These are phyloP conservation scores for Amylocystis lapponica DNA, from an alignment of 768 basidiomycete genomes.

Conservation along the genomic window DNA sequence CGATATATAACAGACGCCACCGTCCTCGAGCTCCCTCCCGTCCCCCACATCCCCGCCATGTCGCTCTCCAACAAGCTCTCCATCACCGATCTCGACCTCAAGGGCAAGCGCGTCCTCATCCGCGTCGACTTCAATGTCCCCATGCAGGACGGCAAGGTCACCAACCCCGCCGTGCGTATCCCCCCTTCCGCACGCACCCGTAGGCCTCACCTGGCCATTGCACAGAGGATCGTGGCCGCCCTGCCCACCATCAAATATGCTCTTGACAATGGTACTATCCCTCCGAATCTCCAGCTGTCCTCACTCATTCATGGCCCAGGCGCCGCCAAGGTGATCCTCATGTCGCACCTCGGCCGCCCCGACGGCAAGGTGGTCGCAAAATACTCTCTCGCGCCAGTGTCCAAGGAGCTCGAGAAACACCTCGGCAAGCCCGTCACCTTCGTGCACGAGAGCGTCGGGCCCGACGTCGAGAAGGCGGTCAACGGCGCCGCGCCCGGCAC, in stretches of 20 bases:
- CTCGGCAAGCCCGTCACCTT: conserved; percentile 75
- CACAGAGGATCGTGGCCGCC: conserved; percentile 92
- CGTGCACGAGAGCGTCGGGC: conserved; percentile 79
- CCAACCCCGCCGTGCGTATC: conserved; percentile 79
- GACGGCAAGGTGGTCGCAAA: conserved; percentile 88
- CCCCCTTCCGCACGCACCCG: background rate
- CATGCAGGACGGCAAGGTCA: conserved; percentile 85
- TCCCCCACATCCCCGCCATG: conserved; percentile 44
- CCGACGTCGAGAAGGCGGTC: conserved; percentile 77
- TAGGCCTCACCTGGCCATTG: background rate
- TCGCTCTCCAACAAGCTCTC: conserved; percentile 93
- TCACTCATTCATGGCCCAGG: conserved; percentile 35
- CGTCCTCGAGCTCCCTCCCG: conserved; percentile 4
- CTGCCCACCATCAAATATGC: conserved; percentile 94
- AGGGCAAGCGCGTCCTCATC: conserved; percentile 84
- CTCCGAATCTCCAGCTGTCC: background rate
- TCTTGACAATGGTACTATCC: conserved; percentile 63
- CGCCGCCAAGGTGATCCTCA: conserved; percentile 80
- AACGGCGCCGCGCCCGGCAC: conserved; percentile 59
- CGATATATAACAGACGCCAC: conserved; percentile 3
- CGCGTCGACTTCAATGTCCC: conserved; percentile 97
- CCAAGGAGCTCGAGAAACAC: conserved; percentile 70
- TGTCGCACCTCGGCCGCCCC: conserved; percentile 98
- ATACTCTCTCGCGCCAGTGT: conserved; percentile 87
- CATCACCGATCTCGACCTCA: conserved; percentile 87